A percentile compares a stretch with the other conserved stretches of the same genome.
These are phyloP conservation scores for Jackrogersella multiformis DNA, from an alignment of 495 filamentous ascomycete genomes.

Conservation along the genomic window DNA sequence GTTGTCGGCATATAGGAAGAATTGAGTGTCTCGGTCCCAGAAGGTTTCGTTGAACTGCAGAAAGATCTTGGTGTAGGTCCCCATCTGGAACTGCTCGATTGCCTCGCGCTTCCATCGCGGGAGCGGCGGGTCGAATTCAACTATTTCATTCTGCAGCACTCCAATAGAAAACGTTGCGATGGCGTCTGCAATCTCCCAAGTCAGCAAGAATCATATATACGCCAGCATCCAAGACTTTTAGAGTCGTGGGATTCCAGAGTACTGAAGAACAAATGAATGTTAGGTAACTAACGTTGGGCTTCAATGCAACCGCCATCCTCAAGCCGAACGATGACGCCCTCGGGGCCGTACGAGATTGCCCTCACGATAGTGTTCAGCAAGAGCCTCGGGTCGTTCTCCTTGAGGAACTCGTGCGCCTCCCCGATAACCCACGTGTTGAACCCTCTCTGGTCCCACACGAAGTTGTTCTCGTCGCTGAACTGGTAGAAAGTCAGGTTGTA, in stretches of 20 bases:
- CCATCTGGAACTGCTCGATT: constrained; percentile 74
- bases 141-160: constrained; percentile 71
- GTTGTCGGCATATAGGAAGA: constrained; percentile 75
- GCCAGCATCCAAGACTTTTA: no score
- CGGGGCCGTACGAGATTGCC: constrained; percentile 62
- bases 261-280: constrained; percentile 55
- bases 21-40: constrained; percentile 73
- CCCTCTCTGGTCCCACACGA: constrained; percentile 72
- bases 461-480: constrained; percentile 68
- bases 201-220: neutral
- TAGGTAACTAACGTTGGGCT: constrained; percentile 62
- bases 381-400: constrained; percentile 64
- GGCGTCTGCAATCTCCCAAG: constrained; percentile 39
- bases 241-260: neutral
- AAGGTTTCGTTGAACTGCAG: constrained; percentile 76
- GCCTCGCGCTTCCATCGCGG: constrained; percentile 73
- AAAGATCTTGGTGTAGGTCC: constrained; percentile 83
- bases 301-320: constrained; percentile 66
- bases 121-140: constrained; percentile 68
- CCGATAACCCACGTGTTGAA: constrained; percentile 69
- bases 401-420: constrained; percentile 70
- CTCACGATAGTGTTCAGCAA: constrained; percentile 68
- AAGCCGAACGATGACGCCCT: constrained; percentile 66
- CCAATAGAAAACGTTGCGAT: constrained; percentile 61
- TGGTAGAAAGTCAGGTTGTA: constrained; percentile 53